These are phyloP conservation scores for Rhizopus arrhizus DNA, from an alignment of 371 early-diverging fungal genomes.

Conservation along the genomic window DNA sequence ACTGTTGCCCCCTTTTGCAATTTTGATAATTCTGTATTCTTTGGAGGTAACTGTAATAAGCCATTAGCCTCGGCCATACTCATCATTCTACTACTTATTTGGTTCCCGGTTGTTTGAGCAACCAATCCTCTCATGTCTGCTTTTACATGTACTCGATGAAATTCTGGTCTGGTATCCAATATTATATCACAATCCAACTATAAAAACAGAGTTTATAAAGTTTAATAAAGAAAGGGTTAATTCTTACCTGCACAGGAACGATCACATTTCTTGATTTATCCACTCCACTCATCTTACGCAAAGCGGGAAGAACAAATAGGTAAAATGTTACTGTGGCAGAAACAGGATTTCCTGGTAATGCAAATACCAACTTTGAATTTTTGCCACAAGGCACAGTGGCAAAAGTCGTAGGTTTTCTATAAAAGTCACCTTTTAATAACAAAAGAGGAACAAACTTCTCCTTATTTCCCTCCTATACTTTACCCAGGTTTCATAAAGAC, in stretches of 20 bases:
- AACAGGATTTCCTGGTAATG: slow-evolving; percentile 92
- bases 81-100: slow-evolving; percentile 80
- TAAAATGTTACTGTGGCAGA: slow-evolving; percentile 88
- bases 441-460: neutral
- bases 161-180: slow-evolving; percentile 87
- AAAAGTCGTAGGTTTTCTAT: slow-evolving; percentile 91
- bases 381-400: slow-evolving; percentile 66
- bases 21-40: slow-evolving; percentile 28
- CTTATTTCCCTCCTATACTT: neutral
- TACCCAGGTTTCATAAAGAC: slow-evolving; percentile 92
- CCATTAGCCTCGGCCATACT: slow-evolving; percentile 84
- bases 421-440: neutral
- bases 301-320: slow-evolving; percentile 85
- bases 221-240: neutral
- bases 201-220: neutral
- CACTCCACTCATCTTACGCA: slow-evolving; percentile 76
- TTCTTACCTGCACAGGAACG: slow-evolving; percentile 66
- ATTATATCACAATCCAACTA: slow-evolving; percentile 49
- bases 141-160: slow-evolving; percentile 67
- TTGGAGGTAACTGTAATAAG: slow-evolving; percentile 65
- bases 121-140: slow-evolving; percentile 32
- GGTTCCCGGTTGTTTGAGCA: slow-evolving; percentile 72
- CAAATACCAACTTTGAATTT: slow-evolving; percentile 68
- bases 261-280: slow-evolving; percentile 41
- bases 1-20: slow-evolving; percentile 30